Conservation (phyloP, 1,139 yeast genomes). For the Yarrowia galli region DNA sequence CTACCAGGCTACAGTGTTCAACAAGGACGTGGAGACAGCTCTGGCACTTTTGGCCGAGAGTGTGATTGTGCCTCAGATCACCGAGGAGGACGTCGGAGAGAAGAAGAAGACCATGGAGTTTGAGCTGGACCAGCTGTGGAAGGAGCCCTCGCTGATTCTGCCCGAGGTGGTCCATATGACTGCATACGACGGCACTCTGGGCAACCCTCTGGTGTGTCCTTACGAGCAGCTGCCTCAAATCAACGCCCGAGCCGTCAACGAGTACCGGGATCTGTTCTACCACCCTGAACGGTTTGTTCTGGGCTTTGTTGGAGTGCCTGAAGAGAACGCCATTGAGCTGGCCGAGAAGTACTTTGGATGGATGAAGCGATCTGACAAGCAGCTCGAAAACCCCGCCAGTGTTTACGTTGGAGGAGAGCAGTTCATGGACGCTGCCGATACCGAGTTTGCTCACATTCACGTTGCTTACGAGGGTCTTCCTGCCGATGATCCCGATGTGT, state of each 20-base stretch:
- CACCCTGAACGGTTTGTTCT: constrained; percentile 85
- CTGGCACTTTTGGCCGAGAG: constrained; percentile 81
- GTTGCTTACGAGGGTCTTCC: constrained; percentile 90
- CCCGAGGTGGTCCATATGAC: constrained; percentile 89
- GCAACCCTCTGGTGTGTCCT: constrained; percentile 87
- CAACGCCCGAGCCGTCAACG: constrained; percentile 60
- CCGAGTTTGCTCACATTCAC: constrained; percentile 85
- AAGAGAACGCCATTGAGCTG: constrained; percentile 69
- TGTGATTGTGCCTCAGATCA: constrained; percentile 69
- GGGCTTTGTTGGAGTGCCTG: constrained; percentile 87
- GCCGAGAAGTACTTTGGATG: constrained; percentile 71
- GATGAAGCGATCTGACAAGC: constrained; percentile 40
- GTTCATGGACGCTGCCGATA: constrained; percentile 54
- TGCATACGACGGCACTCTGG: constrained; percentile 82
- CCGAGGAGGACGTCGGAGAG: constrained; percentile 74
- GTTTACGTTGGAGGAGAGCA: constrained; percentile 43
- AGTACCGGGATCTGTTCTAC: constrained; percentile 72
- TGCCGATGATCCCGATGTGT: constrained; percentile 82
- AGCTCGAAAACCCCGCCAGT: constrained; percentile 42
- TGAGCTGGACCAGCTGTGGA: constrained; percentile 81
- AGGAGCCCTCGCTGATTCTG: constrained; percentile 82
- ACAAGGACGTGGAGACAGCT: constrained; percentile 84
- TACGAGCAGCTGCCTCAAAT: constrained; percentile 67
- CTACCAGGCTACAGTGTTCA: constrained; percentile 94
- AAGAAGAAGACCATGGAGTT: constrained; percentile 78